Conservation (phyloP, 768 basidiomycete genomes). For the Termitomyces heimii region DNA sequence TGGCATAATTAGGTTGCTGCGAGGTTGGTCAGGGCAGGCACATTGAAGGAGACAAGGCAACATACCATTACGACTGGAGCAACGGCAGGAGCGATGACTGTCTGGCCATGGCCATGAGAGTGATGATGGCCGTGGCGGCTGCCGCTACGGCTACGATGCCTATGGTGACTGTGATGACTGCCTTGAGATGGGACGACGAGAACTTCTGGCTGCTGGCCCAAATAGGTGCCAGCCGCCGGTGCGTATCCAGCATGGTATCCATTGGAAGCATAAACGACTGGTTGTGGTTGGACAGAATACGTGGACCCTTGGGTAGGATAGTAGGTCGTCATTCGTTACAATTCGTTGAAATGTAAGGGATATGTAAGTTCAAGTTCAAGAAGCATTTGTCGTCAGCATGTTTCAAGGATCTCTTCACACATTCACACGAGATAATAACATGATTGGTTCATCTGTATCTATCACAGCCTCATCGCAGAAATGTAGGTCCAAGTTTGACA, state of each 20-base stretch:
- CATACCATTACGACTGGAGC: conserved; percentile 24
- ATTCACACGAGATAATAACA: conserved; percentile 2
- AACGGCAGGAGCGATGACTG: conserved; percentile 11
- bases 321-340: conserved; percentile 21
- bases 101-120: conserved; percentile 15
- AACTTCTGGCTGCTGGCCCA: conserved; percentile 11
- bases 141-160: conserved; percentile 11
- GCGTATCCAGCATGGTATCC: conserved; percentile 14
- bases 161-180: conserved; percentile 16
- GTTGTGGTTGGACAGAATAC: conserved; percentile 11
- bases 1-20: conserved; percentile 25
- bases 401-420: neutral
- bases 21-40: neutral
- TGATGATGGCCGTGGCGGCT: conserved; percentile 15
- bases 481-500: neutral
- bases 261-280: conserved; percentile 24
- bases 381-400: conserved; percentile 10
- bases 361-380: neutral
- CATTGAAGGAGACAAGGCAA: neutral
- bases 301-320: conserved; percentile 32
- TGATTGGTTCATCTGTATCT: neutral
- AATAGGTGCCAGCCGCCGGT: conserved; percentile 7
- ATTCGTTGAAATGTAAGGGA: neutral
- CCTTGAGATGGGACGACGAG: conserved; percentile 14
- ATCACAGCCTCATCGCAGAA: neutral